Evolutionary conservation across 805 yeast genomes (phyloP).

Genomic region (Ogataea pignaliae): DNA sequence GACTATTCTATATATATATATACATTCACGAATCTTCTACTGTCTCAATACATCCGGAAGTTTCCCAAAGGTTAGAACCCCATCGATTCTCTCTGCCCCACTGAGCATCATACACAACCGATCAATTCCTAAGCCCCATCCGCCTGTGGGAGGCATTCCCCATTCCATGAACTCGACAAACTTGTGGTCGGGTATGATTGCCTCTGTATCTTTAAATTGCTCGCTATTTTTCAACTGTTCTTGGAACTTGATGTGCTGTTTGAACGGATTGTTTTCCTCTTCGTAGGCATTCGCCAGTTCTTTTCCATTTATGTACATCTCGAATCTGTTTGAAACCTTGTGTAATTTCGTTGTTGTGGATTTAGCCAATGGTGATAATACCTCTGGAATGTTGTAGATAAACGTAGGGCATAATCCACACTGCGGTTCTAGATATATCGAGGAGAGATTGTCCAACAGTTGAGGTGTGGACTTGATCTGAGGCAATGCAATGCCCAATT

Average conservation of each 20-base stretch:
- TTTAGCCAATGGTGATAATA: slow-evolving; percentile 86
- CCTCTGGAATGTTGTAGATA: slow-evolving; percentile 77
- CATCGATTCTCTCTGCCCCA: slow-evolving; percentile 61
- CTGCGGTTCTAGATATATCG: slow-evolving; percentile 58
- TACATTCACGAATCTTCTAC: slow-evolving; percentile 18
- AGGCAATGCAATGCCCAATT: slow-evolving; percentile 34
- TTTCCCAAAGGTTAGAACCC: slow-evolving; percentile 71
- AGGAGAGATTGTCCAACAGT: slow-evolving; percentile 61
- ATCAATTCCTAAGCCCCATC: slow-evolving; percentile 96
- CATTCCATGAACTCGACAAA: slow-evolving; percentile 78
- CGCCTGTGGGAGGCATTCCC: slow-evolving; percentile 98
- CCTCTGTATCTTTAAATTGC: slow-evolving; percentile 52
- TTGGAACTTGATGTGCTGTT: slow-evolving; percentile 60
- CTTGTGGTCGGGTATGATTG: slow-evolving; percentile 64
- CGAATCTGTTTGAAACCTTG: slow-evolving; percentile 68
- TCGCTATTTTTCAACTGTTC: slow-evolving; percentile 49
- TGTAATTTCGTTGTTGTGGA: slow-evolving; percentile 37
- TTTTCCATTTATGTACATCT: slow-evolving; percentile 70
- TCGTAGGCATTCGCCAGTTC: slow-evolving; percentile 94
- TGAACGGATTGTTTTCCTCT: slow-evolving; percentile 86
- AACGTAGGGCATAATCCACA: slow-evolving; percentile 60
- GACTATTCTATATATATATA: too few species aligned
- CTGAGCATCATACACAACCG: slow-evolving; percentile 77
- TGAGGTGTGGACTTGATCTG: slow-evolving; percentile 47
- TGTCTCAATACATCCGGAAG: slow-evolving; percentile 66